Evolutionary conservation across 148 eudicot species (phyloP), one percentile per base, ranked within the genome.

Genomic region (Vaccinium macrocarpon): DNA sequence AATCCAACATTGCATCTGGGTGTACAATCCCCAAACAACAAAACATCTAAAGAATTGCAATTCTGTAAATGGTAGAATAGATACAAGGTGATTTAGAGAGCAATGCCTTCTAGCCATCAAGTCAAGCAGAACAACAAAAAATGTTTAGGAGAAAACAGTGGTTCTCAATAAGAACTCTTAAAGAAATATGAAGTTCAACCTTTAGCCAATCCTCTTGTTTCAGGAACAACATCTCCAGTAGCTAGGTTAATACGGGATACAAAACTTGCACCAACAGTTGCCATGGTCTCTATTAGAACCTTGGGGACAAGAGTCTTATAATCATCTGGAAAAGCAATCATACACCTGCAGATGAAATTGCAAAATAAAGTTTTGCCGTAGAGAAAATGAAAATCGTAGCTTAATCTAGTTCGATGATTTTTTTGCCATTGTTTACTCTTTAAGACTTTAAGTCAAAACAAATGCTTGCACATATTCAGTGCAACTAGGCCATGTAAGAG

Each of bases 321-420:
- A 85, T 96, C 99, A 88, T 96, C 98, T 42, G 97, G 98, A 86
- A 96, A 96, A 87, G 97, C 95, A 91, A 88, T 77, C 88, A 87
- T 88, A 84, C 97, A 91, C 99, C 99, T 96, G 92, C 78, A 89
- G 78, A 86, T 82, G 79, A 78, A 79, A 80, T 80, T 15, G 73
- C 29, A 55, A 57, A 46, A 80, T 6, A 0, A 49, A 85, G 55
- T 74, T 50, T 12, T 23, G 38, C 56, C 2, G 10, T 18, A 57
- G 46, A 85, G 70, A 16, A 80, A 79, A 48, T 53, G 55, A 11
- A 64, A 68, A 49, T 68, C 32, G 13, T 4, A 68, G 15, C 23
- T 61, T 68, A 68, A 49, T 50, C 51, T 29, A 52, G n/a, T 18
- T 52, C 38, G 2, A 68, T 68, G 15, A 48, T n/a, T 66, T 49